Percentiles rank a stretch among this genome's conserved stretches.
These are phyloP conservation scores for Oleoguttula mirabilis DNA, from an alignment of 495 filamentous ascomycete species.

Conservation along the genomic window DNA sequence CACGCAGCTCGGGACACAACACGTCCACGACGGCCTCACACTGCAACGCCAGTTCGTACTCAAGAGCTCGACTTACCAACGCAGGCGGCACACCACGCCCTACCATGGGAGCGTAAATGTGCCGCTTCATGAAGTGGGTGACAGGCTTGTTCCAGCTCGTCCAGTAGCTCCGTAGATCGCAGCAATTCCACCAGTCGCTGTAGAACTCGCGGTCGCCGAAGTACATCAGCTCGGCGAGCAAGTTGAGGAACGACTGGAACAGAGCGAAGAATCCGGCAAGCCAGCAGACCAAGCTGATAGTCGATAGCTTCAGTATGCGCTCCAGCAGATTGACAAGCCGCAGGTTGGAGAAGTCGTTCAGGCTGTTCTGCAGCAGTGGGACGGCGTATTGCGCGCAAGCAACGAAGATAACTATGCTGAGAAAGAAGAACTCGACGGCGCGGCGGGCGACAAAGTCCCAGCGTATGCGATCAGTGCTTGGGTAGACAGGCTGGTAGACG, in stretches of 20 bases:
- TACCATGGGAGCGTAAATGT: slow-evolving; percentile 77
- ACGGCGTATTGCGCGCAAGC: slow-evolving; percentile 84
- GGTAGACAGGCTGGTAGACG: slow-evolving; percentile 94
- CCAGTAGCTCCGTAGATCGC: slow-evolving; percentile 80
- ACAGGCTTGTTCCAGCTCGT: slow-evolving; percentile 95
- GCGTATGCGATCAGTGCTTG: slow-evolving; percentile 61
- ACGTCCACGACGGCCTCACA: no score
- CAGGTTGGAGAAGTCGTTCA: slow-evolving; percentile 71
- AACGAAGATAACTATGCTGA: slow-evolving; percentile 86
- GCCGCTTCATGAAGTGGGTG: slow-evolving; percentile 86
- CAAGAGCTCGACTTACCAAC: no score
- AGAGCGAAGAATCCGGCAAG: slow-evolving; percentile 92
- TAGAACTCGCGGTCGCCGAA: slow-evolving; percentile 95
- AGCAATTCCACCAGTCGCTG: slow-evolving; percentile 93
- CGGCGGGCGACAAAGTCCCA: slow-evolving; percentile 81
- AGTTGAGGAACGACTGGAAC: slow-evolving; percentile 83
- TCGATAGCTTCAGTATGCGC: slow-evolving; percentile 84
- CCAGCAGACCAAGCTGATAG: slow-evolving; percentile 90
- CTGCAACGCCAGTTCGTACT: no score
- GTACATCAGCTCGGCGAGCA: slow-evolving; percentile 73
- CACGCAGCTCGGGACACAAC: no score
- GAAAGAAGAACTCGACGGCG: slow-evolving; percentile 56
- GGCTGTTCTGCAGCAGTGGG: slow-evolving; percentile 75
- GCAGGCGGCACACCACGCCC: slow-evolving; percentile 62
- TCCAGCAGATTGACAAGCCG: slow-evolving; percentile 75